phyloP scores from a whole-genome alignment of 202 grass and related monocot species.

The Digitaria exilis region DNA sequence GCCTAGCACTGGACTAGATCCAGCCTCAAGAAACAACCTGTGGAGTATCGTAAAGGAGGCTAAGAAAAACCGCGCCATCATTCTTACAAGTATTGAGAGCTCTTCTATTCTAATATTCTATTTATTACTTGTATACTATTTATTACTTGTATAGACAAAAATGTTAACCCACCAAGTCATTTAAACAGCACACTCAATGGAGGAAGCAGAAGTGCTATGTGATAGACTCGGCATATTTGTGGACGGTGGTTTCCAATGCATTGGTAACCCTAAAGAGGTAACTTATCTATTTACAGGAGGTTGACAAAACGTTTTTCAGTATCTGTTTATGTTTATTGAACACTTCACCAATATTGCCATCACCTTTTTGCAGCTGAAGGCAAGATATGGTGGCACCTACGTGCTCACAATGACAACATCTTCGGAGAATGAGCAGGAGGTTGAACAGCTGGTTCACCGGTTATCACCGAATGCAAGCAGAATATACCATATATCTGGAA shows the following conservation, averaged over 20 bases:
- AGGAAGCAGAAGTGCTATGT: conserved; percentile 89
- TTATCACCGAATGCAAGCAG: conserved; percentile 82
- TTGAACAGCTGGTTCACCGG: conserved; percentile 63
- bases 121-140: too few relatives aligned
- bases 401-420: conserved; percentile 87
- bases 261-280: conserved; percentile 88
- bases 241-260: conserved; percentile 79
- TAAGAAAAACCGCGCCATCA: conserved; percentile 85
- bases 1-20: conserved; percentile 92
- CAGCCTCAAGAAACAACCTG: conserved; percentile 91
- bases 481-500: conserved; percentile 92
- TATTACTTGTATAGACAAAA: not conserved
- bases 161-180: not conserved
- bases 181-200: conserved; percentile 90
- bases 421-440: conserved; percentile 66
- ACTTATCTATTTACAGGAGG: conserved; percentile 18
- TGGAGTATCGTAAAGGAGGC: conserved; percentile 93
- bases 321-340: not conserved
- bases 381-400: conserved; percentile 81
- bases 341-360: not conserved
- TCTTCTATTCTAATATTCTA: conserved; percentile 29
- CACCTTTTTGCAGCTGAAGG: conserved; percentile 68
- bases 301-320: not conserved
- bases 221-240: conserved; percentile 87
- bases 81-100: conserved; percentile 83